Base-by-base conservation (phyloP, 805 yeast genomes). In the Zygoascus bituminiphila region DNA sequence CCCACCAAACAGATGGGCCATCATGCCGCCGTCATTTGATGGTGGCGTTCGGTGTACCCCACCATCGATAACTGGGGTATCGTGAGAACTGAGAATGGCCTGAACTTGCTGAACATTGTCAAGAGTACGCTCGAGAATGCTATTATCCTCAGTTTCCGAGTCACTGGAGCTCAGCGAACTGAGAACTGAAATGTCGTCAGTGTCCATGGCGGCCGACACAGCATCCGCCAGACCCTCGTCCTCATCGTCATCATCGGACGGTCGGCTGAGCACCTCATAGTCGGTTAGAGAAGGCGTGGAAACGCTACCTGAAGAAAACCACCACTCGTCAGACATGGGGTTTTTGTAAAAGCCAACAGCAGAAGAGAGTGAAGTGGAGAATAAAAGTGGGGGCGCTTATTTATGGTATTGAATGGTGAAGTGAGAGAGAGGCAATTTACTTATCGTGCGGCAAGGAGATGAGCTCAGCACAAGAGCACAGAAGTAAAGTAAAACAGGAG, bases 241-340 rank as follows among this genome's bases (percentile, higher is more conserved):
- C 44, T 47, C 44, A 25, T 45, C 45, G 12, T 50, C 53, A 17
- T 46, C 53, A 47, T 50, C 53, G 5, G 53, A 50, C 2, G 50
- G 50, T 22, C 53, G 40, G 24, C 46, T 40, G 4, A 50, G 43
- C 20, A 50, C 43, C 23, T 47, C 53, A 43, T 46, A 46, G 33
- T 50, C 53, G n/a, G 47, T 44, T 19, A 50, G 29, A 17, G 48
- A 45, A n/a, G 41, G 35, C 22, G 47, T 35, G 9, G 42, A 44
- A 35, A 14, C 35, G 17, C 40, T 44, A n/a, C 39, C 39, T 5
- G 39, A 36, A 15, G 39, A 36, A 19, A 36, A 45, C 21, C 39
- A 46, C 23, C 23, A 14, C 9, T 47, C 51, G 21, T 51, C 54
- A 29, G 33, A 29, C 33, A 29, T 29, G 33, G 33, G n/a, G n/a